Evolutionary conservation across 2,329 filamentous ascomycete genomes (phyloP), one percentile per base, ranked within the genome.

Genomic region (Cordyceps cateniannulata): DNA sequence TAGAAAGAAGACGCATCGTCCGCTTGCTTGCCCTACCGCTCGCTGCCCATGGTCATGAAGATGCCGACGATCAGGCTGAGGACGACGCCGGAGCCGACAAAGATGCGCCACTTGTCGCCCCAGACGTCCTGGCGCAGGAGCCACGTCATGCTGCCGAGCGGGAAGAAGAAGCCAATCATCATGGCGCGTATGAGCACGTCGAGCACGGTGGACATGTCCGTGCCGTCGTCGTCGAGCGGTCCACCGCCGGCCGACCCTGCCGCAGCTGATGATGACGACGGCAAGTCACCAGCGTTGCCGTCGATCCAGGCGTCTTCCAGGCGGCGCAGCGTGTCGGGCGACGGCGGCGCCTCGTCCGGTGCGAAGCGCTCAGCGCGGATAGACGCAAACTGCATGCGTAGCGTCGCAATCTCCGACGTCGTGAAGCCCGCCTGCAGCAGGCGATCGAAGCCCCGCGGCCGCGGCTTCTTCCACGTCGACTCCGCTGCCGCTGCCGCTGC

Each of bases 301-400:
- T 98, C 93, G 64, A 98, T 88, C 93, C 93, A 98, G 12, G 86
- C 80, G 69, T 98, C 93, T 73, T 98, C 93, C 70, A 97, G 82
- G 24, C 83, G 79, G 16, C 91, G 85, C 67, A 97, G 78, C 29
- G 87, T 84, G 63, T 88, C 82, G 0, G 90, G 89, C 12, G 85
- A 87, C 1, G 93, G 93, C 88, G 96, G 91, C 0, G 89, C 90
- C 32, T 35, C 32, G 71, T 96, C 93, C 0, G 91, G 91, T 1
- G 92, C 96, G 71, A 90, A 91, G 27, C 89, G 88, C 65, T 88
- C 84, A 32, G 88, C 85, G 69, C 96, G 90, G 64, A 96, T 90
- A 49, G 89, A 88, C 48, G 91, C 84, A 75, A 98, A 99, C 73
- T 98, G 93, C 24, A 92, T 85, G 22, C 95, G 85, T 16, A 99